phyloP scores from a whole-genome alignment of 1,139 yeast species.

The Scheffersomyces quercinus region DNA sequence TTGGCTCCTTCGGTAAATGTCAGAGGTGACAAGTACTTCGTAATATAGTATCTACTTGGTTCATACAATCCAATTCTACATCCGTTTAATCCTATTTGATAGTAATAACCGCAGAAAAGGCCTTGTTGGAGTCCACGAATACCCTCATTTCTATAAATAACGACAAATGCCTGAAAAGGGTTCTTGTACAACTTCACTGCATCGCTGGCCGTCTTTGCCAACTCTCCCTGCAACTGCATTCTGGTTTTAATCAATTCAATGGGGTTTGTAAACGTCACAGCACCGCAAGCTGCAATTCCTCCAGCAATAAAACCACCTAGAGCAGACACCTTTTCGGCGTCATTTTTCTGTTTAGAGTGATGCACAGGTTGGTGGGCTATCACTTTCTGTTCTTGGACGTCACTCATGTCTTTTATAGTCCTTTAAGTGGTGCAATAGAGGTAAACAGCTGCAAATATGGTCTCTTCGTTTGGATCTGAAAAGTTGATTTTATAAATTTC shows the following conservation, averaged over 20 bases:
- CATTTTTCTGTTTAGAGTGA: constrained; percentile 20
- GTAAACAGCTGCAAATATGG: no score
- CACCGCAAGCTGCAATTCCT: constrained; percentile 95
- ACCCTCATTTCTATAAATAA: constrained; percentile 83
- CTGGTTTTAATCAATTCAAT: constrained; percentile 91
- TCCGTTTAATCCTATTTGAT: constrained; percentile 90
- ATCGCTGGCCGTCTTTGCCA: constrained; percentile 50
- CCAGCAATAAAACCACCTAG: constrained; percentile 90
- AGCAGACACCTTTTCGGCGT: constrained; percentile 58
- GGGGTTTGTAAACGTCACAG: constrained; percentile 95
- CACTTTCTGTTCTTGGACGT: not conserved
- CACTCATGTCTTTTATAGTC: no score
- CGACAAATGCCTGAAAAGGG: constrained; percentile 78
- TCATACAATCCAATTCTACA: constrained; percentile 93
- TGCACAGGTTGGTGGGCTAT: not conserved
- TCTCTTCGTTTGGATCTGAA: no score
- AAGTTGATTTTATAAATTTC: no score
- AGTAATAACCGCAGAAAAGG: constrained; percentile 74
- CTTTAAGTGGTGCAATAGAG: no score
- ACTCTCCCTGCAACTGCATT: constrained; percentile 96
- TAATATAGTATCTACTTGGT: constrained; percentile 68
- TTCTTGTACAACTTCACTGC: constrained; percentile 67
- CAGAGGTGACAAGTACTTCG: constrained; percentile 56
- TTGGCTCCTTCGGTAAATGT: constrained; percentile 40
- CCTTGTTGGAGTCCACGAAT: constrained; percentile 88